Percentiles rank a stretch among this genome's conserved stretches.
Evolutionary conservation across 139 green algal genomes (phyloP).

Genomic region (Cymbomonas tetramitiformis): DNA sequence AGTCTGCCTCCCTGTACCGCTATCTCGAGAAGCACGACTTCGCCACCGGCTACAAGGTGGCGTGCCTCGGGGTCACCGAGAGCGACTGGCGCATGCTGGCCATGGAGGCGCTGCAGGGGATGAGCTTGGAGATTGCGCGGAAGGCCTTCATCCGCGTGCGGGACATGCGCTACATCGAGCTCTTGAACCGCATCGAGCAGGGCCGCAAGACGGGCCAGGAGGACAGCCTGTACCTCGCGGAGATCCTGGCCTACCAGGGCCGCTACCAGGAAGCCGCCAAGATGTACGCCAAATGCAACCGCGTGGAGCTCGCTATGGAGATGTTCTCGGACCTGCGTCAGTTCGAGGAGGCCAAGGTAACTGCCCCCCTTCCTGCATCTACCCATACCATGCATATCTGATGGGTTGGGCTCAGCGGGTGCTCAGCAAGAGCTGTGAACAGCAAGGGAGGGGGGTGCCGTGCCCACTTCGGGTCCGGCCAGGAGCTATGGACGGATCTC

Average conservation of each 20-base stretch:
- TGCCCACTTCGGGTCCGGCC: too few relatives aligned
- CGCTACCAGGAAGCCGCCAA: slow-evolving; percentile 37
- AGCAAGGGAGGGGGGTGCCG: too few relatives aligned
- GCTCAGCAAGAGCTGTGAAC: too few relatives aligned
- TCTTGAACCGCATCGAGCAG: slow-evolving; percentile 44
- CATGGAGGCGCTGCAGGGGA: slow-evolving; percentile 39
- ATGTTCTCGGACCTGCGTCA: slow-evolving; percentile 67
- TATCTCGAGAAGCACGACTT: slow-evolving; percentile 43
- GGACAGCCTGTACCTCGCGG: slow-evolving; percentile 37
- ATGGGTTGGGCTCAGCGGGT: too few relatives aligned
- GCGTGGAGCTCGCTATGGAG: slow-evolving; percentile 47
- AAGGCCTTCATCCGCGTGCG: slow-evolving; percentile 55
- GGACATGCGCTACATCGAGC: slow-evolving; percentile 51
- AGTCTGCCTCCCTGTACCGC: slow-evolving; percentile 45
- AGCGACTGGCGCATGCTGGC: slow-evolving; percentile 55
- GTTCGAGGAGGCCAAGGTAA: slow-evolving; percentile 61
- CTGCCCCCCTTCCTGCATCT: too few relatives aligned
- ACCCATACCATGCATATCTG: too few relatives aligned
- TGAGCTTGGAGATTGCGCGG: slow-evolving; percentile 50
- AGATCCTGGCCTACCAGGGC: slow-evolving; percentile 50
- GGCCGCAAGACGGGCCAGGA: slow-evolving; percentile 17
- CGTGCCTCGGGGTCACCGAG: slow-evolving; percentile 63
- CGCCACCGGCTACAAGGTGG: slow-evolving; percentile 43
- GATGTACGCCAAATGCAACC: slow-evolving; percentile 33
- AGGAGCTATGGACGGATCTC: too few relatives aligned